phyloP scores from a whole-genome alignment of 805 yeast species.

The Kuraishia floccosa region DNA sequence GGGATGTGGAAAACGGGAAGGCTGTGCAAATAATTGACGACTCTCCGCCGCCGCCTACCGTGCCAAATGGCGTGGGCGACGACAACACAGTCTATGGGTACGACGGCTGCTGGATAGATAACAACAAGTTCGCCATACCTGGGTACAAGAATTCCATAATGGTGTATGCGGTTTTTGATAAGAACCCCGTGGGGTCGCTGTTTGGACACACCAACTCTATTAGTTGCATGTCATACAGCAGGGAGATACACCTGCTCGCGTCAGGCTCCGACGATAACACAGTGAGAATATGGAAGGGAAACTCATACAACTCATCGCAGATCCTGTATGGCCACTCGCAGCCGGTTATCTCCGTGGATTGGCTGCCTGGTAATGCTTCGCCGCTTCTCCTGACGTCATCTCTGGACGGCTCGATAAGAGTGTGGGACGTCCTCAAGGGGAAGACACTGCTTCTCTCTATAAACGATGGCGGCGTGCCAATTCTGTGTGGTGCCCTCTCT shows the following conservation, averaged over 20 bases:
- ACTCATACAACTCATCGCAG: slow-evolving; percentile 38
- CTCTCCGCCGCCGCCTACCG: background rate
- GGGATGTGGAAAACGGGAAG: slow-evolving; percentile 53
- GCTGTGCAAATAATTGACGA: slow-evolving; percentile 33
- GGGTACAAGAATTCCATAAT: slow-evolving; percentile 41
- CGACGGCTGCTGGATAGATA: slow-evolving; percentile 68
- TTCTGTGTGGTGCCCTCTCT: slow-evolving; percentile 42
- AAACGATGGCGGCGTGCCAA: slow-evolving; percentile 37
- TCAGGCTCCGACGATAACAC: slow-evolving; percentile 72
- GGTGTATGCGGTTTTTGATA: slow-evolving; percentile 39
- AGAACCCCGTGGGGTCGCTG: slow-evolving; percentile 36
- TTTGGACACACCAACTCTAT: slow-evolving; percentile 59
- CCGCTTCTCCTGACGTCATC: slow-evolving; percentile 29
- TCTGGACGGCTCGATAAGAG: slow-evolving; percentile 56
- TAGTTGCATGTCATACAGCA: slow-evolving; percentile 43
- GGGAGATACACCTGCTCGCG: slow-evolving; percentile 40
- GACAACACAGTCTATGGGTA: slow-evolving; percentile 21
- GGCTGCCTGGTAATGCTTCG: slow-evolving; percentile 28
- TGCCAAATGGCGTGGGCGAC: background rate
- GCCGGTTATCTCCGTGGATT: slow-evolving; percentile 40
- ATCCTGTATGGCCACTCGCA: slow-evolving; percentile 43
- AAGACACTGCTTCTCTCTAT: slow-evolving; percentile 22
- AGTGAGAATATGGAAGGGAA: slow-evolving; percentile 68
- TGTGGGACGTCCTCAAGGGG: slow-evolving; percentile 53
- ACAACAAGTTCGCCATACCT: slow-evolving; percentile 59